phyloP scores from a whole-genome alignment of 2,329 filamentous ascomycete species.

The Fusarium pseudograminearum region DNA sequence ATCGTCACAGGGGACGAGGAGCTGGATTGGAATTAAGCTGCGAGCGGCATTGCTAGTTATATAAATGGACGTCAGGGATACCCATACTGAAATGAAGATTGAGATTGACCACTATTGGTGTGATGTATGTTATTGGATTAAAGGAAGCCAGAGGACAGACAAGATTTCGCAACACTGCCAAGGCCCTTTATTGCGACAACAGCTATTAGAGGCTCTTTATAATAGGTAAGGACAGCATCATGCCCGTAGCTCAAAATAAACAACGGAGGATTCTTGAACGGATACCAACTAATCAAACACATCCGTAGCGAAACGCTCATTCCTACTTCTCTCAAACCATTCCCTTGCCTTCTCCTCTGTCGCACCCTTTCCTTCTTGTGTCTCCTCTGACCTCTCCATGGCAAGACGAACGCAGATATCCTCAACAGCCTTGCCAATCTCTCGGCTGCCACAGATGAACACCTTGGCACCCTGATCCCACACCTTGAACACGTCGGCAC shows the following conservation, averaged over 20 bases:
- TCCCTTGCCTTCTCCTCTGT: slow-evolving; percentile 55
- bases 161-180: neutral
- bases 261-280: neutral
- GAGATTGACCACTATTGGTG: neutral
- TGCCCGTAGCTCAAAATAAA: neutral
- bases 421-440: slow-evolving; percentile 62
- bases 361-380: slow-evolving; percentile 45
- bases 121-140: neutral
- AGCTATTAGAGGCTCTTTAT: neutral
- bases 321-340: slow-evolving; percentile 64
- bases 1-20: slow-evolving; percentile 1
- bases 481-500: slow-evolving; percentile 52
- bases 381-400: slow-evolving; percentile 48
- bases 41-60: slow-evolving; percentile 38
- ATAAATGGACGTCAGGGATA: slow-evolving; percentile 39
- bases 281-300: slow-evolving; percentile 65
- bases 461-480: slow-evolving; percentile 64
- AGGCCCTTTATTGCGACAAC: neutral
- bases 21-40: slow-evolving; percentile 22
- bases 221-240: neutral
- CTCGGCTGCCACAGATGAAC: slow-evolving; percentile 73
- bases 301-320: slow-evolving; percentile 70
- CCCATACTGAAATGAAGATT: slow-evolving; percentile 33
- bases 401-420: slow-evolving; percentile 54
- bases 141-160: neutral